Percentiles rank a stretch among this genome's conserved stretches.
Conservation (phyloP, 2,329 filamentous ascomycete genomes). For the Ceratocystis smalleyi region DNA sequence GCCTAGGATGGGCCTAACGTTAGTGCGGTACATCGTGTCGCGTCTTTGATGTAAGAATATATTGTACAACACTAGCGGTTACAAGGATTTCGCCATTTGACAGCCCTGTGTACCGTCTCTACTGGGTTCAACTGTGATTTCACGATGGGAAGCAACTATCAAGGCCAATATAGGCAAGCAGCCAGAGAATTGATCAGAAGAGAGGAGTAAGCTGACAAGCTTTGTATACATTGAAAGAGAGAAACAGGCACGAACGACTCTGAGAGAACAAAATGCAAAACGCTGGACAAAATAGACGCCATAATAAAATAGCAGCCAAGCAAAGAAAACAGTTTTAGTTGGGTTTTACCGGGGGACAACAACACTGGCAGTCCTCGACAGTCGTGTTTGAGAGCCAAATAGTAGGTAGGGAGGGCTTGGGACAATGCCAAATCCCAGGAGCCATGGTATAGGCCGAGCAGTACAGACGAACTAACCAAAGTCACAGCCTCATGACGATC, state of each 20-base stretch:
- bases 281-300: background rate
- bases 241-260: background rate
- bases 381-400: background rate
- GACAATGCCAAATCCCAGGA: background rate
- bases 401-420: no score
- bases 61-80: conserved; percentile 10
- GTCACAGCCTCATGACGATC: background rate
- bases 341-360: background rate
- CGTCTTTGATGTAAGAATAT: conserved; percentile 13
- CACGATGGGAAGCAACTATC: background rate
- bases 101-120: background rate
- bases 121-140: no score
- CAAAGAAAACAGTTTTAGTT: background rate
- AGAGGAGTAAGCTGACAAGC: background rate
- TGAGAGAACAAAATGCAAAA: conserved; percentile 1
- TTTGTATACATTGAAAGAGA: background rate
- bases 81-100: background rate
- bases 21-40: background rate
- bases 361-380: no score
- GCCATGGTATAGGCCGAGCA: background rate
- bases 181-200: background rate
- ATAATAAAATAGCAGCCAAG: background rate
- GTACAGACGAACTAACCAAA: background rate
- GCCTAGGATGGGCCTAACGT: background rate
- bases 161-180: background rate